A percentile compares a stretch with the other conserved stretches of the same genome.
Evolutionary conservation across 768 basidiomycete genomes (phyloP).

Genomic region (Lanmaoa rubissima): DNA sequence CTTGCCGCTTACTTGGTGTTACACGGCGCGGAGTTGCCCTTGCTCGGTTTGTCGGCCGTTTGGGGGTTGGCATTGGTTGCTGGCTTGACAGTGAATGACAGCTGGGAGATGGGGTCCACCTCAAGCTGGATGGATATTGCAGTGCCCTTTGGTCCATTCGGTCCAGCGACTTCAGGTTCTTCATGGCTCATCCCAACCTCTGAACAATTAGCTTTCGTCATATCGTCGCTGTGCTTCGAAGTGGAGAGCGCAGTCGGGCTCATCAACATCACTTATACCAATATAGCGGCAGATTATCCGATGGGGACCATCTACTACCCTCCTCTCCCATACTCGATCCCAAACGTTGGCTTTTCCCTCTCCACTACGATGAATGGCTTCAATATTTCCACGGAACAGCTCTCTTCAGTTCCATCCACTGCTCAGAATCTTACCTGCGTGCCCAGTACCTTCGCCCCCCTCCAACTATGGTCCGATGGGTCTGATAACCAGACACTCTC

Average conservation of each 20-base stretch:
- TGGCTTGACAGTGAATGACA: constrained; percentile 9
- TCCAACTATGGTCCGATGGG: constrained; percentile 2
- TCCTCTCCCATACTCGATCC: not conserved
- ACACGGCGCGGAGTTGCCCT: constrained; percentile 8
- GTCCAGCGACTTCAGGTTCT: not conserved
- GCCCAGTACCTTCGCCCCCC: rapidly evolving
- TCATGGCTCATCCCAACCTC: not conserved
- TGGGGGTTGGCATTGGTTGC: constrained; percentile 16
- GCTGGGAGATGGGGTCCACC: not conserved
- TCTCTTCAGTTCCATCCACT: constrained; percentile 11
- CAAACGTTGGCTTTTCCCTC: not conserved
- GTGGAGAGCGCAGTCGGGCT: not conserved
- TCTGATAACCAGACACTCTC: constrained; percentile 11
- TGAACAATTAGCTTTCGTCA: constrained; percentile 1
- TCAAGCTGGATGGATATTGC: rapidly evolving
- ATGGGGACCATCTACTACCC: constrained; percentile 13
- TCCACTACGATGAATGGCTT: constrained; percentile 14
- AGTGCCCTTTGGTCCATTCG: constrained; percentile 5
- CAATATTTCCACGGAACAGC: constrained; percentile 12
- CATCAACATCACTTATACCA: constrained; percentile 2
- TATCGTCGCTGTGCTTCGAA: constrained; percentile 4
- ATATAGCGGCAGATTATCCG: not conserved
- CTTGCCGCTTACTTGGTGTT: constrained; percentile 3
- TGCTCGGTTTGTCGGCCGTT: constrained; percentile 6
- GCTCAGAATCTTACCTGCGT: constrained; percentile 11